Conservation (phyloP, 371 early-diverging fungal genomes). For the Rhizopus stolonifer region DNA sequence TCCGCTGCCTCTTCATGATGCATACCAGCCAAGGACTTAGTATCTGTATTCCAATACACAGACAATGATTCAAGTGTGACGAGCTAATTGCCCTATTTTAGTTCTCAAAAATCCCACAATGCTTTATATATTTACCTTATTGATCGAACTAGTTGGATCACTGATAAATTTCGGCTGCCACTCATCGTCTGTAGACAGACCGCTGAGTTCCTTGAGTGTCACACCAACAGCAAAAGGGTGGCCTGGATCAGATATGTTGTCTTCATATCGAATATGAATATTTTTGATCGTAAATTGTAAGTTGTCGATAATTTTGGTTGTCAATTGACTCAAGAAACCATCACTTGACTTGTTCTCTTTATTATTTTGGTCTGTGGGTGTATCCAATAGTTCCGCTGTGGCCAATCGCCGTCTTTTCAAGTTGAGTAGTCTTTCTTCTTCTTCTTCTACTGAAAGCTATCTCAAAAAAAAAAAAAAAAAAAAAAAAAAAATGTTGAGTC, state of each 20-base stretch:
- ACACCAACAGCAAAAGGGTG: slow-evolving; percentile 76
- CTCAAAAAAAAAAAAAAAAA: background rate
- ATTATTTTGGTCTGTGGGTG: slow-evolving; percentile 38
- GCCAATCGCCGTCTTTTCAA: slow-evolving; percentile 81
- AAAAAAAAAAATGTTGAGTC: background rate
- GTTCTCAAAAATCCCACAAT: background rate
- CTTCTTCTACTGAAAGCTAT: slow-evolving; percentile 64
- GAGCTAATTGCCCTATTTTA: slow-evolving; percentile 34
- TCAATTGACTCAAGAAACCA: slow-evolving; percentile 66
- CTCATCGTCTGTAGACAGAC: slow-evolving; percentile 75
- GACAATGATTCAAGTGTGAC: slow-evolving; percentile 69
- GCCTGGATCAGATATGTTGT: slow-evolving; percentile 62
- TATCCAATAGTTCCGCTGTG: slow-evolving; percentile 70
- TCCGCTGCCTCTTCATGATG: slow-evolving; percentile 34
- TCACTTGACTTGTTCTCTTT: slow-evolving; percentile 54
- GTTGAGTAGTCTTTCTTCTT: slow-evolving; percentile 78
- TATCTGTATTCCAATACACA: slow-evolving; percentile 77
- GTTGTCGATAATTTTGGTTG: slow-evolving; percentile 85
- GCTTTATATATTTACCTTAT: slow-evolving; percentile 51
- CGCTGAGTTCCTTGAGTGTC: slow-evolving; percentile 77
- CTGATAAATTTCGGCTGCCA: slow-evolving; percentile 74
- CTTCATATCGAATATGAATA: slow-evolving; percentile 87
- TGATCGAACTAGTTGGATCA: slow-evolving; percentile 62
- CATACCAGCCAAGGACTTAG: slow-evolving; percentile 50
- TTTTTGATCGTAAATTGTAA: slow-evolving; percentile 84